Conservation (phyloP, 495 filamentous ascomycete species). For the Pyrenula aspistea region DNA sequence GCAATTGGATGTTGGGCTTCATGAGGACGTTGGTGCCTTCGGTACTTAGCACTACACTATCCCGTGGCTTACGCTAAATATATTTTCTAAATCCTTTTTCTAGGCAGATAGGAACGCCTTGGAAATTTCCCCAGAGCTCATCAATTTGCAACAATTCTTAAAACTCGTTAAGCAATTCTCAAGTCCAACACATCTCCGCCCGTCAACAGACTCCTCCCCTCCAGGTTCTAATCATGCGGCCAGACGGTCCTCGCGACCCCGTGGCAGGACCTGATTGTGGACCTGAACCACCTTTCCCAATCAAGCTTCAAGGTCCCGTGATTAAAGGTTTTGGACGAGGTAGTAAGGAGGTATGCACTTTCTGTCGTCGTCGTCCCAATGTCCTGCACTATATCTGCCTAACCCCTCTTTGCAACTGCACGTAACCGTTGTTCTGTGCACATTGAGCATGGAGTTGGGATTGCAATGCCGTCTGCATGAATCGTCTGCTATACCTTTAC, state of each 20-base stretch:
- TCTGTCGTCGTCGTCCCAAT: background rate
- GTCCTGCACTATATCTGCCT: background rate
- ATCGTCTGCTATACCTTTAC: no score
- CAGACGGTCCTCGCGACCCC: constrained; percentile 39
- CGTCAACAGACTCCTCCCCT: no score
- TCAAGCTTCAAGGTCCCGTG: constrained; percentile 69
- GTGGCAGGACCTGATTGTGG: constrained; percentile 59
- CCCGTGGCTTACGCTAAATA: no score
- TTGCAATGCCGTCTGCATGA: background rate
- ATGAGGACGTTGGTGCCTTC: no score
- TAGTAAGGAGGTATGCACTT: constrained; percentile 56
- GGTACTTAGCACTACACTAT: no score
- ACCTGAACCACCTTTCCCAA: constrained; percentile 66
- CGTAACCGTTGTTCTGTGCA: background rate
- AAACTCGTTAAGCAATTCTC: no score
- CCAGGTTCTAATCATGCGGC: constrained; percentile 17
- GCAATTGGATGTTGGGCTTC: no score
- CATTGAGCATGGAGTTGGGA: background rate
- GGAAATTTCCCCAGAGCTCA: no score
- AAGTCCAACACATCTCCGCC: no score
- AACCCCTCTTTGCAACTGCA: background rate
- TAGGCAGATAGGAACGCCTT: no score
- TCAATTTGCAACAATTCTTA: no score
- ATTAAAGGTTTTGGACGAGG: constrained; percentile 91
- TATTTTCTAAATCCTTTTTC: no score